Base-by-base conservation (phyloP, 2,329 filamentous ascomycete species). In the Malbranchea cinnamomea region DNA sequence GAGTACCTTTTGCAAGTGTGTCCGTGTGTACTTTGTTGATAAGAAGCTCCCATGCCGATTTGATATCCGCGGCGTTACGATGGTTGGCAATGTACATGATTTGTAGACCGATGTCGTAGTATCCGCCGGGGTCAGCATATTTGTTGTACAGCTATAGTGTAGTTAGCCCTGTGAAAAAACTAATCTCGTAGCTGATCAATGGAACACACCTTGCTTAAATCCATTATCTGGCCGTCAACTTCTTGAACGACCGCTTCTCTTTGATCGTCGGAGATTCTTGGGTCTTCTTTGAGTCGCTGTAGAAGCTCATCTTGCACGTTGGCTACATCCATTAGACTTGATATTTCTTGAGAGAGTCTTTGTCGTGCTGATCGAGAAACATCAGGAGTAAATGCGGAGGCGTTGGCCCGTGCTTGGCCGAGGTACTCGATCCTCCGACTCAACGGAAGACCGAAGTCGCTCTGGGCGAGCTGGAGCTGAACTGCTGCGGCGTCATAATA, bases 301-400 rank as follows among this genome's bases (percentile, higher is more conserved):
- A 95, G 55, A 23, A 95, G 57, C 44, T 98, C 89, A 48, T 93
- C 82, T 52, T 98, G 89, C 31, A 98, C 89, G 46, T 89, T 87
- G 9, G 85, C 87, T 28, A 95, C 73, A 44, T 98, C 89, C 6
- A 98, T 71, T 25, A 91, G 65, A 41, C 89, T 84, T 2, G 75
- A 75, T 14, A 94, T 79, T 38, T 83, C 75, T 44, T 92, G 81
- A 33, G 87, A 71, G 16, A 95, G 64, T 36, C 84, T 68, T 52
- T 94, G 89, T 50, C 89, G 79, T 37, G 77, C 71, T 46, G 87
- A 80, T 28, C 82, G 70, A 41, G 75, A 73, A 39, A 91, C 67
- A 15, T 82, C 80, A 4, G 71, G 69, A 11, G 79, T 82, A 37
- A 78, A 70, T 9, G 87, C 85, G 23, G 79, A 91, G 21, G 85